Evolutionary conservation across 768 basidiomycete species (phyloP), one percentile per base, ranked within the genome.

Genomic region (Amanita thiersii): DNA sequence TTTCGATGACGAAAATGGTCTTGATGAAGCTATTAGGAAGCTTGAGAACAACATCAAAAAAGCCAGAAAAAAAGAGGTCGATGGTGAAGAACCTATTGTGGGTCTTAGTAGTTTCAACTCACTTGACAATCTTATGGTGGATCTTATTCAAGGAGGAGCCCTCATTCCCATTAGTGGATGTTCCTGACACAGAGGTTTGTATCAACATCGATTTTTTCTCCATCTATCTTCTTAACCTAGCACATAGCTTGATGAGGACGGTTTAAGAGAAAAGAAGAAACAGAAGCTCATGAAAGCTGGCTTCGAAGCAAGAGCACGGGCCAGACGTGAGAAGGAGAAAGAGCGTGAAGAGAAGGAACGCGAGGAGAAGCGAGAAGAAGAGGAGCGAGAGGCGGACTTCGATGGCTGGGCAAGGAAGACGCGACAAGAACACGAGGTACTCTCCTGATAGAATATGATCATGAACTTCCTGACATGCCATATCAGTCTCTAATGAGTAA

Each of bases 211-310:
- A 37, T 31, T 30, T n/a, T n/a, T 23, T 20, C 19, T 17, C 39
- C 39, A n/a, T 21, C 11, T 19, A 26, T 30, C 4, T 25, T 29
- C 3, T 19, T 45, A 21, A 28, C 31, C 10, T 17, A 15, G 8
- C 8, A 5, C 9, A 17, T 12, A 89, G 84, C 71, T 91, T 5
- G 87, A 89, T 51, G 93, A 98, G 54, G 92, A 94, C 29, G 73
- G 80, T 18, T 57, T 97, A 25, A 97, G 88, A 57, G 96, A 99
- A 61, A 99, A 98, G 66, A 81, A 81, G 54, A 87, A 84, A 53
- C 96, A 99, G 57, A 85, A 80, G 50, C 70, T 98, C 23, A 66
- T 93, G 65, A 98, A 96, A 59, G 90, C 92, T 0, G 89, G 88
- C 1, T 92, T 83, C 58, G 94, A 98, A 44, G 90, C 93, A 0